These are phyloP conservation scores for Aspergillus puulaauensis DNA, from an alignment of 2,329 filamentous ascomycete genomes.

Conservation along the genomic window DNA sequence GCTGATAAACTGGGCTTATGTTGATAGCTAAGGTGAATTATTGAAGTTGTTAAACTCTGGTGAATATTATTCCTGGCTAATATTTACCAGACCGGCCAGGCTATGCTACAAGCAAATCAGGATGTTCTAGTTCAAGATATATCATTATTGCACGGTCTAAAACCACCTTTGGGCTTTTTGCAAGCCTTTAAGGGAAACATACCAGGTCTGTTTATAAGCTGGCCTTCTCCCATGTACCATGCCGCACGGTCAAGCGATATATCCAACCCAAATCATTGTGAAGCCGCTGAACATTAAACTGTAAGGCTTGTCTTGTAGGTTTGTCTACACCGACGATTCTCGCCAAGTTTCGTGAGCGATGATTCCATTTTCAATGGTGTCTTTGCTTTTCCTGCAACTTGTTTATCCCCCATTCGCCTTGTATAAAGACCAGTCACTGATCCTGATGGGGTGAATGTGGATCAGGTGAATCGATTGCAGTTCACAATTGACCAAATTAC, in stretches of 20 bases:
- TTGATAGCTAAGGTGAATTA: background rate
- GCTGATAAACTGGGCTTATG: background rate
- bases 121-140: no score
- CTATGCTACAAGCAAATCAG: background rate
- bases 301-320: background rate
- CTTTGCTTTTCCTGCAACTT: conserved; percentile 5
- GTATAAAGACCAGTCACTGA: background rate
- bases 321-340: background rate
- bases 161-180: background rate
- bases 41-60: background rate
- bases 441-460: background rate
- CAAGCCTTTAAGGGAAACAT: background rate
- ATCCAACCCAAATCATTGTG: background rate
- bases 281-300: background rate
- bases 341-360: background rate
- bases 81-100: background rate
- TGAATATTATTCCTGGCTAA: background rate
- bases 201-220: background rate
- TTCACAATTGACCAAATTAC: background rate
- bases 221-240: background rate
- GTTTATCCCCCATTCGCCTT: background rate
- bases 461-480: background rate
- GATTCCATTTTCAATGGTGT: background rate
- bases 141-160: background rate
- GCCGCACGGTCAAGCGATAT: background rate